These are phyloP conservation scores for Chaetomidium leptoderma DNA, from an alignment of 495 filamentous ascomycete species.

Conservation along the genomic window DNA sequence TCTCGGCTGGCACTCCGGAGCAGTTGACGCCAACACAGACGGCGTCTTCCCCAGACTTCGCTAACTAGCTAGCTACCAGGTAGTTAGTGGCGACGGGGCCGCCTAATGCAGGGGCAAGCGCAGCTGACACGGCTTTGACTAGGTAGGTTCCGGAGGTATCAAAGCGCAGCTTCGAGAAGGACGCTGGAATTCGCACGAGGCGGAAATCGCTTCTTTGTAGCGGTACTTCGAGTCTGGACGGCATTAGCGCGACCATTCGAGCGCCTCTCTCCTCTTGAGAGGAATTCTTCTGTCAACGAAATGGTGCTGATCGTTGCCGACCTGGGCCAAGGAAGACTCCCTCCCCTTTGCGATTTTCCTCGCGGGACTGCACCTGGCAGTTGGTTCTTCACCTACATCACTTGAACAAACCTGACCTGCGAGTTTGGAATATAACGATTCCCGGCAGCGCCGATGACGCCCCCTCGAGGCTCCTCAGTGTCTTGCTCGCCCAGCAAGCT, in stretches of 20 bases:
- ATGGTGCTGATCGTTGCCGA: neutral
- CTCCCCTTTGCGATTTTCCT: no score
- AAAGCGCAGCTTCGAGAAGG: conserved; percentile 3
- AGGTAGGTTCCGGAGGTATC: no score
- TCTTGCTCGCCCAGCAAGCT: no score
- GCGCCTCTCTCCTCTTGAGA: no score
- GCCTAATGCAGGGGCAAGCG: neutral
- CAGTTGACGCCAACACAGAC: neutral
- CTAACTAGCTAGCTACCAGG: no score
- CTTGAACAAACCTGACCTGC: no score
- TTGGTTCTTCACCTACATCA: no score
- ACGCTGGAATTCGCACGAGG: neutral
- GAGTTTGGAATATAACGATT: no score
- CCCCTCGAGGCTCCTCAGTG: no score
- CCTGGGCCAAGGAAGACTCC: no score
- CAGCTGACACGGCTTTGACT: neutral
- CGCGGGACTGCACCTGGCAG: no score
- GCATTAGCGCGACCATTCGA: neutral
- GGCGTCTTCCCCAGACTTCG: neutral
- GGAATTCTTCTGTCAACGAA: neutral
- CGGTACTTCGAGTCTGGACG: neutral
- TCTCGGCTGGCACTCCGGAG: neutral
- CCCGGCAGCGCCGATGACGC: no score
- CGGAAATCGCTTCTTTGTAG: neutral
- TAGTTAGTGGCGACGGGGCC: neutral